Percentiles rank a stretch among this genome's conserved stretches.
These are phyloP conservation scores for Spinellus fusiger DNA, from an alignment of 192 early-diverging fungal genomes.

Conservation along the genomic window DNA sequence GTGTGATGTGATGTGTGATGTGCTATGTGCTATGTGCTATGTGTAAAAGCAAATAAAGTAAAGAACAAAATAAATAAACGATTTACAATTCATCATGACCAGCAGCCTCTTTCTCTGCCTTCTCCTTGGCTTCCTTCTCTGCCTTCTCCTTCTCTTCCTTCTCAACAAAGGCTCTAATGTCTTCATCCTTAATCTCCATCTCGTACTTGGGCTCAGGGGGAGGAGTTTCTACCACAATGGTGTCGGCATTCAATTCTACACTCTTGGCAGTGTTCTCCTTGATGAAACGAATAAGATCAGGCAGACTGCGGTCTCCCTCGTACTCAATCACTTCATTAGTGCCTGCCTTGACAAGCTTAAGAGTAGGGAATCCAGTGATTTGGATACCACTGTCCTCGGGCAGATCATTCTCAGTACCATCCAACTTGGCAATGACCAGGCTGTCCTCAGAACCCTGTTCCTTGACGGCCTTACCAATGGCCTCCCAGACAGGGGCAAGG, in stretches of 20 bases:
- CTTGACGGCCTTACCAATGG: slow-evolving; percentile 56
- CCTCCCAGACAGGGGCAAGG: slow-evolving; percentile 74
- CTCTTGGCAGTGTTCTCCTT: slow-evolving; percentile 48
- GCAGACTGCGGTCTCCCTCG: slow-evolving; percentile 75
- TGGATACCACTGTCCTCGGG: slow-evolving; percentile 61
- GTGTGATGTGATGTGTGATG: no score
- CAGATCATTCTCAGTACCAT: slow-evolving; percentile 91
- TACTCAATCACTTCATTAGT: slow-evolving; percentile 78
- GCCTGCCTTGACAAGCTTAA: slow-evolving; percentile 85
- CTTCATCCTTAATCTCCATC: neutral
- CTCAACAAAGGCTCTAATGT: no score
- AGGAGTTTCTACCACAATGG: neutral
- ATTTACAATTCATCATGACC: neutral
- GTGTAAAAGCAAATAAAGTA: neutral
- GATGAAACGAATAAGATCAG: slow-evolving; percentile 74
- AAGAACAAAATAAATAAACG: neutral
- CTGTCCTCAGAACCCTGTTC: slow-evolving; percentile 35
- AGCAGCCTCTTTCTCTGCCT: neutral
- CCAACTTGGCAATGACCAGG: slow-evolving; percentile 83
- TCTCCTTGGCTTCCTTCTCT: neutral
- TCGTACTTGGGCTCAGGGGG: neutral
- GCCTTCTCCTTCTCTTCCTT: neutral
- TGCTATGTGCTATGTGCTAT: neutral
- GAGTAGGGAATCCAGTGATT: slow-evolving; percentile 91
- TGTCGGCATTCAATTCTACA: neutral